phyloP scores from a whole-genome alignment of 768 basidiomycete genomes.

The Phlebiopsis flavidoalba region DNA sequence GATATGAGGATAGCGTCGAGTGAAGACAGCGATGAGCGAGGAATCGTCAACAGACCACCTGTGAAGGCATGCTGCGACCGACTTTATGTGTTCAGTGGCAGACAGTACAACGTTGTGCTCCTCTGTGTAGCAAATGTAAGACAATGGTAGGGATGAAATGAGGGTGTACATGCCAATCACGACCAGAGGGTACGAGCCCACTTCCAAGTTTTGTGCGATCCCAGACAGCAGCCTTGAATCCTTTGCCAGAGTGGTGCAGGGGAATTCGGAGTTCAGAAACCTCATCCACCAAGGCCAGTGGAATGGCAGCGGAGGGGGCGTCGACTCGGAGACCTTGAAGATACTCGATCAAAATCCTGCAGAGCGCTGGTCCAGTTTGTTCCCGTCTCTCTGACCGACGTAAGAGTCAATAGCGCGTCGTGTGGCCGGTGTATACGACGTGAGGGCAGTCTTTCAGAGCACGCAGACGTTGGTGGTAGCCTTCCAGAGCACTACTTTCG shows the following conservation, averaged over 20 bases:
- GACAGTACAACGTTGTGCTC: not conserved
- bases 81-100: not conserved
- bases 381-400: not conserved
- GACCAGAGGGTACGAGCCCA: not conserved
- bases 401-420: not conserved
- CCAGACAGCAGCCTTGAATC: not conserved
- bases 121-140: not conserved
- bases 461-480: constrained; percentile 26
- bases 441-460: constrained; percentile 18
- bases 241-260: not conserved
- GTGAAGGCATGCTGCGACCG: not conserved
- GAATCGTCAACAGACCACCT: not conserved
- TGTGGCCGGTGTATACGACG: not conserved
- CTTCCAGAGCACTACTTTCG: constrained; percentile 22
- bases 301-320: not conserved
- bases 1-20: constrained; percentile 23
- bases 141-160: not conserved
- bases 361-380: not conserved
- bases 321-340: not conserved
- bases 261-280: not conserved
- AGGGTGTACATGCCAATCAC: not conserved
- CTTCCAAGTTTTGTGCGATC: not conserved
- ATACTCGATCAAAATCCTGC: not conserved
- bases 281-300: not conserved
- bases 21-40: constrained; percentile 22